Conservation (phyloP, 805 yeast genomes). For the Saturnispora serradocipensis region DNA sequence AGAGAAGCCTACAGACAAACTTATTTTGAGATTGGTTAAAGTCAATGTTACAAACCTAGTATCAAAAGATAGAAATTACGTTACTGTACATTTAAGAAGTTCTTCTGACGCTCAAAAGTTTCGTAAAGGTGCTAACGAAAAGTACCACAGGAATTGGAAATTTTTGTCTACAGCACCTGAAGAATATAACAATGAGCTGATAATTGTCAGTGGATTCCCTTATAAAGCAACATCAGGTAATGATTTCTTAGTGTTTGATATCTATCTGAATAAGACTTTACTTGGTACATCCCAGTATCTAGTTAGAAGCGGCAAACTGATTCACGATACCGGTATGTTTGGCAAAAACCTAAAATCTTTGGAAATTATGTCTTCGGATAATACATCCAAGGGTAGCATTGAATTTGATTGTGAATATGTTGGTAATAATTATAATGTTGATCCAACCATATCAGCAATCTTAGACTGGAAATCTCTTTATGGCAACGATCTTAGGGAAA, state of each 20-base stretch:
- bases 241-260: slow-evolving; percentile 45
- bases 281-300: slow-evolving; percentile 50
- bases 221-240: slow-evolving; percentile 30
- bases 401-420: slow-evolving; percentile 56
- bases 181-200: slow-evolving; percentile 64
- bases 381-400: slow-evolving; percentile 33
- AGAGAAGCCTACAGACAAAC: slow-evolving; percentile 49
- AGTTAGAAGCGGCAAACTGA: slow-evolving; percentile 22
- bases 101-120: slow-evolving; percentile 45
- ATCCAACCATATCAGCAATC: slow-evolving; percentile 43
- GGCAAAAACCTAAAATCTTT: slow-evolving; percentile 33
- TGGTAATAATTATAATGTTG: slow-evolving; percentile 59
- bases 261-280: slow-evolving; percentile 54
- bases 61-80: slow-evolving; percentile 29
- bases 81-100: slow-evolving; percentile 47
- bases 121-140: slow-evolving; percentile 61
- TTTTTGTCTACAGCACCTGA: slow-evolving; percentile 64
- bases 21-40: slow-evolving; percentile 52
- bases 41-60: slow-evolving; percentile 14
- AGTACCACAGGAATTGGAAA: slow-evolving; percentile 46
- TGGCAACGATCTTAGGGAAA: slow-evolving; percentile 32
- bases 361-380: slow-evolving; percentile 34
- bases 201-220: slow-evolving; percentile 50
- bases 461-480: slow-evolving; percentile 43
- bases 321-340: slow-evolving; percentile 27